phyloP scores from a whole-genome alignment of 2,329 filamentous ascomycete genomes.

The Nemania bipapillata region DNA sequence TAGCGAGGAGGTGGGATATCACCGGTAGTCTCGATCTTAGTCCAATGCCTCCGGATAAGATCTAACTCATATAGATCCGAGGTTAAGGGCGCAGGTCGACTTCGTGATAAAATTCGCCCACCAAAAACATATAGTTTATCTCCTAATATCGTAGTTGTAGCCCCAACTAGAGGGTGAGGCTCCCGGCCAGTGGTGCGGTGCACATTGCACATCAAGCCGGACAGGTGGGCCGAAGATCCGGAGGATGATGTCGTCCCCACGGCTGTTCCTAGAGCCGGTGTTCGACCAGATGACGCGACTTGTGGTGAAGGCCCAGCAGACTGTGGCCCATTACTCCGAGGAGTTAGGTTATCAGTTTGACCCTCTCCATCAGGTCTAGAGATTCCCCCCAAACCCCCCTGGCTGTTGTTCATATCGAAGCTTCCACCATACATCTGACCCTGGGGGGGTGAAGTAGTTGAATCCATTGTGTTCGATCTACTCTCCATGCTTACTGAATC shows the following conservation, averaged over 20 bases:
- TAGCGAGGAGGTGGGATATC: constrained; percentile 92
- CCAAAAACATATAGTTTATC: constrained; percentile 98
- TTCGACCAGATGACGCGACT: constrained; percentile 55
- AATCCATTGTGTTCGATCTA: constrained; percentile 63
- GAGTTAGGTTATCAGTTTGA: constrained; percentile 61
- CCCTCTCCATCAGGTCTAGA: constrained; percentile 61
- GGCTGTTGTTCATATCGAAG: constrained; percentile 59
- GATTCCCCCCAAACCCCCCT: constrained; percentile 56
- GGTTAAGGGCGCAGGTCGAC: constrained; percentile 80
- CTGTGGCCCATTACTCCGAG: constrained; percentile 64
- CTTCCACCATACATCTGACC: constrained; percentile 54
- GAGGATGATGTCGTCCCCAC: constrained; percentile 59
- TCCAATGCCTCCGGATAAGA: constrained; percentile 91
- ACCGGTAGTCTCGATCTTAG: constrained; percentile 82
- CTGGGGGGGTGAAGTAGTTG: constrained; percentile 46
- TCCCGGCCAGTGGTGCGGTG: constrained; percentile 89
- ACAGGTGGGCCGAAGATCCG: constrained; percentile 68
- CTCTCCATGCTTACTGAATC: constrained; percentile 54
- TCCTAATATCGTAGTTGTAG: constrained; percentile 92
- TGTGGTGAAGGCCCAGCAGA: constrained; percentile 69
- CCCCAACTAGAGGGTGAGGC: constrained; percentile 89
- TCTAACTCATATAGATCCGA: constrained; percentile 94
- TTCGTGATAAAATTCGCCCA: constrained; percentile 85
- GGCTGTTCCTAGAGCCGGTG: constrained; percentile 52
- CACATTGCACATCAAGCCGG: constrained; percentile 76